phyloP scores from a whole-genome alignment of 495 filamentous ascomycete species.

The Aspergillus ellipticus region DNA sequence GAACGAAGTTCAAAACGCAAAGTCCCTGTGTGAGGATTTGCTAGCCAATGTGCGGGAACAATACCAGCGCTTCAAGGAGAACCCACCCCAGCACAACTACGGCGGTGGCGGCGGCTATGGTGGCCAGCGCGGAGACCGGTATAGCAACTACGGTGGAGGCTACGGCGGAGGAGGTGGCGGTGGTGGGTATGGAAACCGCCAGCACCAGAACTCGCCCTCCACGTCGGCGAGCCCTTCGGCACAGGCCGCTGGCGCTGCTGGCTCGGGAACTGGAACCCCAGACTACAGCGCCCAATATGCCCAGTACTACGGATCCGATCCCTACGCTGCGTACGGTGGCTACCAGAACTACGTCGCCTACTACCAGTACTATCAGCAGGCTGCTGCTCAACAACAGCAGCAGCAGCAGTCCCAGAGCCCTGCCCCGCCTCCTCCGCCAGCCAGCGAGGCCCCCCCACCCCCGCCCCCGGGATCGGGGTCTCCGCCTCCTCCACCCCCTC shows the following conservation, averaged over 20 bases:
- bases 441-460: conserved; percentile 62
- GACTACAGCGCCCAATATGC: conserved; percentile 80
- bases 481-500: conserved; percentile 64
- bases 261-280: conserved; percentile 37
- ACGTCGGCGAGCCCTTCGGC: conserved; percentile 35
- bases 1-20: conserved; percentile 78
- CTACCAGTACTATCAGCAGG: conserved; percentile 69
- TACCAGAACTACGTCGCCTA: conserved; percentile 69
- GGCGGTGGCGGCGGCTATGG: conserved; percentile 38
- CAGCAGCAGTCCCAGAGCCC: conserved; percentile 39
- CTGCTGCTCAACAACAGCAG: conserved; percentile 49
- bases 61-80: conserved; percentile 85
- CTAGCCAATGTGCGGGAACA: conserved; percentile 76
- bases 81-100: conserved; percentile 66
- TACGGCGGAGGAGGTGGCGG: conserved; percentile 29
- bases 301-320: conserved; percentile 77
- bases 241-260: conserved; percentile 27
- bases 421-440: conserved; percentile 59
- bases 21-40: conserved; percentile 83
- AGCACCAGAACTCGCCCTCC: conserved; percentile 36
- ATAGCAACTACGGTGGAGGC: conserved; percentile 30
- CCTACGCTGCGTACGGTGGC: conserved; percentile 90
- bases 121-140: conserved; percentile 36
- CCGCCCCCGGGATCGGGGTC: conserved; percentile 58
- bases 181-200: conserved; percentile 36